A percentile compares a stretch with the other conserved stretches of the same genome.
Evolutionary conservation across 306 rosid genomes (phyloP).

Genomic region (Quercus rubra): DNA sequence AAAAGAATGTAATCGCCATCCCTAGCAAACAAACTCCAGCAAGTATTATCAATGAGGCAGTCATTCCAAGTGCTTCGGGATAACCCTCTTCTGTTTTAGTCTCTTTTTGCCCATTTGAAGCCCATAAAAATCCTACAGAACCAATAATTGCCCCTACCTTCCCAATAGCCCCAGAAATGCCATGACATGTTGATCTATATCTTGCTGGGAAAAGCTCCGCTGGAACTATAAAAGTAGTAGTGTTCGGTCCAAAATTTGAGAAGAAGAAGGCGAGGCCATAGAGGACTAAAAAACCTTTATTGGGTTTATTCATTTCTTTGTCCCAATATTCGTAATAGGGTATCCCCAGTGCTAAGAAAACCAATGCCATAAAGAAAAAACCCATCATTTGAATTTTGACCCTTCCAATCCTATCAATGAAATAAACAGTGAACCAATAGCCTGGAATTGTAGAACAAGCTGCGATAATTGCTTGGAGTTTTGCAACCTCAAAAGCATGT

Average conservation of each 20-base stretch:
- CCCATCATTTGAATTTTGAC: slow-evolving; percentile 65
- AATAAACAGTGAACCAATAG: slow-evolving; percentile 63
- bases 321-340: slow-evolving; percentile 52
- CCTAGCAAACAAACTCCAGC: slow-evolving; percentile 65
- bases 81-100: slow-evolving; percentile 7
- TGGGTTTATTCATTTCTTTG: rapidly evolving
- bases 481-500: slow-evolving; percentile 39
- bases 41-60: slow-evolving; percentile 35
- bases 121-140: slow-evolving; percentile 56
- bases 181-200: slow-evolving; percentile 76
- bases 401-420: slow-evolving; percentile 69
- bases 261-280: slow-evolving; percentile 77
- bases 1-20: slow-evolving; percentile 48
- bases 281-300: slow-evolving; percentile 43
- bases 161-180: slow-evolving; percentile 70
- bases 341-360: slow-evolving; percentile 49
- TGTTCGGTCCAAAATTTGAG: slow-evolving; percentile 86
- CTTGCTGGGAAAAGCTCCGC: slow-evolving; percentile 83
- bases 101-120: slow-evolving; percentile 20
- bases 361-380: slow-evolving; percentile 50
- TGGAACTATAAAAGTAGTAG: slow-evolving; percentile 76
- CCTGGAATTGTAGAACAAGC: slow-evolving; percentile 69
- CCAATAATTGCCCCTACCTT: slow-evolving; percentile 77
- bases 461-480: slow-evolving; percentile 57
- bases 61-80: slow-evolving; percentile 43